These are phyloP conservation scores for Primulina tabacum DNA, from an alignment of 257 asterid species.

Conservation along the genomic window DNA sequence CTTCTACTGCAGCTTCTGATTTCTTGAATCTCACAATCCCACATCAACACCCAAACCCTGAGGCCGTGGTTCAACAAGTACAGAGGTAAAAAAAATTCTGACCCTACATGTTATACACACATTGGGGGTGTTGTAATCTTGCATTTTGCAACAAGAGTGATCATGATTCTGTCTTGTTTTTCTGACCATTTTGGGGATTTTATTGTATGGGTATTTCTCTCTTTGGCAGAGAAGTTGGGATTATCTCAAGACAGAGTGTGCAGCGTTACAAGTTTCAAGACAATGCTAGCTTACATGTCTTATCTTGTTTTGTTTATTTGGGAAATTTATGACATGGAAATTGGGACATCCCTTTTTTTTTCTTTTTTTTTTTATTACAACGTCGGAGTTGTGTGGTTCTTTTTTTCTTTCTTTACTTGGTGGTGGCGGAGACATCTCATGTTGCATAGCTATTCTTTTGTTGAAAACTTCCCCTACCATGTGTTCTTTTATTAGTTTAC, in stretches of 20 bases:
- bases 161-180: conserved; percentile 16
- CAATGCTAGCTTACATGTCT: too few species aligned
- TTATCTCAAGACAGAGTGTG: not conserved
- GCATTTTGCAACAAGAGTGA: conserved; percentile 22
- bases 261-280: too few species aligned
- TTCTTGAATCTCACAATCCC: conserved; percentile 61
- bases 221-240: not conserved
- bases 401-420: too few species aligned
- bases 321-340: not conserved
- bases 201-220: conserved; percentile 13
- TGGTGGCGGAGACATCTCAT: too few species aligned
- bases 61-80: conserved; percentile 64
- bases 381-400: too few species aligned
- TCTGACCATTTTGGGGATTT: conserved; percentile 14
- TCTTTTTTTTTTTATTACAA: too few species aligned
- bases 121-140: not conserved
- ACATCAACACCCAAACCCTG: conserved; percentile 94
- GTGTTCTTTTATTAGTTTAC: not conserved
- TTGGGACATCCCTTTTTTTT: too few species aligned
- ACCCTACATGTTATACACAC: not conserved
- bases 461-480: not conserved
- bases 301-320: not conserved
- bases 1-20: conserved; percentile 32
- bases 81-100: conserved; percentile 46
- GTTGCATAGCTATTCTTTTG: not conserved